phyloP scores from a whole-genome alignment of 164 flowering plant genomes.

The Cinnamomum micranthum region DNA sequence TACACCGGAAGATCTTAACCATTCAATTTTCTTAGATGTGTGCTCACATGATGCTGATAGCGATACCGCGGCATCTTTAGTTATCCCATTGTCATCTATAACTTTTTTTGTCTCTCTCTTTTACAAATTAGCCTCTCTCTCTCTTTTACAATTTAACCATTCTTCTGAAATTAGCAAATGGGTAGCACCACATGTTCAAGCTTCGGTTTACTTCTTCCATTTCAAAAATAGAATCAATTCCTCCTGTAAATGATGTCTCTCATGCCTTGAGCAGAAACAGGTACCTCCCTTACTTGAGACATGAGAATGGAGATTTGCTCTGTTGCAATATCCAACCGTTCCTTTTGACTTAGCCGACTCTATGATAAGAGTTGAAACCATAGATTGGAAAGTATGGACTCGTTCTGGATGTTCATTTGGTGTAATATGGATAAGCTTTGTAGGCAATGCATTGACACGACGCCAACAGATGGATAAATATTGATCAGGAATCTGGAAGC shows the following conservation, averaged over 20 bases:
- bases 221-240: not conserved
- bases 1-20: no score
- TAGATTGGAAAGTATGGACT: constrained; percentile 64
- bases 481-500: constrained; percentile 90
- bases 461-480: constrained; percentile 86
- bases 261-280: constrained; percentile 36
- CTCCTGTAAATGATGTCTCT: constrained; percentile 26
- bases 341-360: constrained; percentile 69
- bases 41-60: no score
- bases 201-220: not conserved
- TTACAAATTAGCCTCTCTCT: no score
- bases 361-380: constrained; percentile 61
- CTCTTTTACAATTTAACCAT: not conserved
- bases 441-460: constrained; percentile 37
- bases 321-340: constrained; percentile 57
- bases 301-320: constrained; percentile 66
- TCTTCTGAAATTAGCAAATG: no score
- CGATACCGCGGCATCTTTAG: not conserved
- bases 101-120: no score
- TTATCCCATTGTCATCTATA: not conserved
- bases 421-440: constrained; percentile 33
- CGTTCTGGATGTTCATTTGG: constrained; percentile 50
- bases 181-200: not conserved
- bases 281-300: constrained; percentile 66
- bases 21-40: no score